Base-by-base conservation (phyloP, 345 rosid species). In the Eucalyptus shirleyi region DNA sequence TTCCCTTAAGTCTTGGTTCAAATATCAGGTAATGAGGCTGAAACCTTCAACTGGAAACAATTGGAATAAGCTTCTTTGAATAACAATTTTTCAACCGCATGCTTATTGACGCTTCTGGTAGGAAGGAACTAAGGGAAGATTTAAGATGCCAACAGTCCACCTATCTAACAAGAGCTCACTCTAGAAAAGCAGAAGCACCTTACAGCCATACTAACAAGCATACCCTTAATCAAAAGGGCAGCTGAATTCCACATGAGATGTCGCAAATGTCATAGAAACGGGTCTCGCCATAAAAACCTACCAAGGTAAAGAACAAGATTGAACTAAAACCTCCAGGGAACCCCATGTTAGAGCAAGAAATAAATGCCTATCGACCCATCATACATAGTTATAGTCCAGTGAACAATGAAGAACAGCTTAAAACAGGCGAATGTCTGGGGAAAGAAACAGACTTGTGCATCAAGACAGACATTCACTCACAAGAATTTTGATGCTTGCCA, bases 401-500 rank as follows among this genome's bases (percentile, higher is more conserved):
- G 47, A 77, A 40, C 30, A 77, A 77, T 18, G 49, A 87, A 34
- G 80, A 53, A 82, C 34, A 65, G 15, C 53, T 72, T 56, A 18
- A 62, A 42, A 72, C 49, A 45, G 32, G 55, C 23, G 28, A 45
- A 11, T 18, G 14, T 26, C 56, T 17, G 9, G 50, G n/a, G 40
- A 69, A 45, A 50, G 17, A 47, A 59, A 81, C n/a, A 85, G 37
- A 65, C 49, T 34, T 3, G 69, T 16, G 32, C 49, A 37, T 28
- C 80, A 87, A 69, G 81, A 88, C 9, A 53, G 85, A 67, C 62
- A 90, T 89, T 83, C 82, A 91, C 99, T 96, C 93, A 95, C 98
- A 98, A 87, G 94, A 94, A 91, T 89, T 95, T 88, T 95, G 95
- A 93, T 98, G 98, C 87, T 92, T 96, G 91, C 97, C 98, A 47